phyloP scores from a whole-genome alignment of 345 rosid genomes.

The Raphanus sativus region DNA sequence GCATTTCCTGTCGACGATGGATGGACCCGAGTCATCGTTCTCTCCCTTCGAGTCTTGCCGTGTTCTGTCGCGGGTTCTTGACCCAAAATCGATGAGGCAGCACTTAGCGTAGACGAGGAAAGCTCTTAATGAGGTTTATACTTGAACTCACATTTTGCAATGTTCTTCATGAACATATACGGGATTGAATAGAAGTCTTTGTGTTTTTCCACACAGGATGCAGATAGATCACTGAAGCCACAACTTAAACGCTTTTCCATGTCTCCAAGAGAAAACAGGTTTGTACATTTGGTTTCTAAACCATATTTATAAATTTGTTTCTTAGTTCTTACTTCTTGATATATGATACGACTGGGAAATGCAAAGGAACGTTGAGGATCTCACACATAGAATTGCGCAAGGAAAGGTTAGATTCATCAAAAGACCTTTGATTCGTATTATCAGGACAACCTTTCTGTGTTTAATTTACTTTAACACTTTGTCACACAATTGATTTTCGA shows the following conservation, averaged over 20 bases:
- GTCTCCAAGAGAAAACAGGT: slow-evolving; percentile 71
- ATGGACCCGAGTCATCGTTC: too few species aligned
- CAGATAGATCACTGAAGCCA: slow-evolving; percentile 47
- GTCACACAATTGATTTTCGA: slow-evolving; percentile 33
- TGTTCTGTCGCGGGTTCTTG: too few species aligned
- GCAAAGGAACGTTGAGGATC: slow-evolving; percentile 31
- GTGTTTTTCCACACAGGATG: slow-evolving; percentile 43
- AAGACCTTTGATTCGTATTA: not conserved
- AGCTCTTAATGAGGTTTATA: slow-evolving; percentile 51
- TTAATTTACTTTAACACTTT: not conserved
- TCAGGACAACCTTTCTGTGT: not conserved
- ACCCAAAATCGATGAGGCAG: too few species aligned
- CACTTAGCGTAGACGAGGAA: slow-evolving; percentile 37
- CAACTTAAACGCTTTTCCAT: slow-evolving; percentile 56
- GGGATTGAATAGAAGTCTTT: not conserved
- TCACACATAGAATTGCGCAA: slow-evolving; percentile 4
- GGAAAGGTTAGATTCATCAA: slow-evolving; percentile 47
- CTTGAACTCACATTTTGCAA: not conserved
- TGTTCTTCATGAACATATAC: not conserved
- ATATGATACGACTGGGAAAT: slow-evolving; percentile 6
- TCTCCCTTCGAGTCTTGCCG: too few species aligned
- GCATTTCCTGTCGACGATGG: too few species aligned
- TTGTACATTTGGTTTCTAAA: not conserved
- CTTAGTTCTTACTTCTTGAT: not conserved
- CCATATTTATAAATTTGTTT: not conserved